Evolutionary conservation across 306 rosid species (phyloP).

Genomic region (Acacia crassicarpa): DNA sequence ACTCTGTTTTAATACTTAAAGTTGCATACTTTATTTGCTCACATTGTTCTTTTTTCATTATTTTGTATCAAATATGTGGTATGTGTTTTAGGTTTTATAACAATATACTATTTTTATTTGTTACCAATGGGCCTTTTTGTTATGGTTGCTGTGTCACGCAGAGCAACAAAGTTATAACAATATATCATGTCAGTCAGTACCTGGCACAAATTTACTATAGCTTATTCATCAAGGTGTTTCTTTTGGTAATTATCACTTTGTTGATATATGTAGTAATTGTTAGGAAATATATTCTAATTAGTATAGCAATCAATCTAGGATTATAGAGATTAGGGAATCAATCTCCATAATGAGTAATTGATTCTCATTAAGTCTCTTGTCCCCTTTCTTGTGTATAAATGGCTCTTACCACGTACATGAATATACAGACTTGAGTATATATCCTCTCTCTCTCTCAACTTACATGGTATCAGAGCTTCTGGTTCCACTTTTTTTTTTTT

Average conservation of each 20-base stretch:
- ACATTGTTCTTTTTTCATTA: neutral
- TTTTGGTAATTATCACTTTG: neutral
- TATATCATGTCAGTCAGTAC: neutral
- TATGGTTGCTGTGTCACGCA: neutral
- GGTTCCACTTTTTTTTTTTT: too few relatives aligned
- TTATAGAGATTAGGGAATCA: too few relatives aligned
- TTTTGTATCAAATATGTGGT: neutral
- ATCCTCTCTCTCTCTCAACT: too few relatives aligned
- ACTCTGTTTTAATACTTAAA: neutral
- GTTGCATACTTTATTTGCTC: neutral
- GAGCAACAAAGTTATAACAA: neutral
- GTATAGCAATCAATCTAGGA: too few relatives aligned
- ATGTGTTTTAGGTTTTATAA: neutral
- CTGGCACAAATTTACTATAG: neutral
- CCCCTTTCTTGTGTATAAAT: too few relatives aligned
- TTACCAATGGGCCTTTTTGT: conserved; percentile 1
- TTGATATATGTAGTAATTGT: neutral
- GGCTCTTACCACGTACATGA: too few relatives aligned
- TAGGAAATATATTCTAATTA: too few relatives aligned
- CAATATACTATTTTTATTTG: neutral
- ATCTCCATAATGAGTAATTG: too few relatives aligned
- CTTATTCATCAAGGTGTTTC: neutral
- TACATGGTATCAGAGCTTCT: too few relatives aligned
- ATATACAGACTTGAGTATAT: too few relatives aligned
- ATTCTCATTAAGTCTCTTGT: too few relatives aligned